Evolutionary conservation across 805 yeast genomes (phyloP).

Genomic region (Henningerozyma blattae): DNA sequence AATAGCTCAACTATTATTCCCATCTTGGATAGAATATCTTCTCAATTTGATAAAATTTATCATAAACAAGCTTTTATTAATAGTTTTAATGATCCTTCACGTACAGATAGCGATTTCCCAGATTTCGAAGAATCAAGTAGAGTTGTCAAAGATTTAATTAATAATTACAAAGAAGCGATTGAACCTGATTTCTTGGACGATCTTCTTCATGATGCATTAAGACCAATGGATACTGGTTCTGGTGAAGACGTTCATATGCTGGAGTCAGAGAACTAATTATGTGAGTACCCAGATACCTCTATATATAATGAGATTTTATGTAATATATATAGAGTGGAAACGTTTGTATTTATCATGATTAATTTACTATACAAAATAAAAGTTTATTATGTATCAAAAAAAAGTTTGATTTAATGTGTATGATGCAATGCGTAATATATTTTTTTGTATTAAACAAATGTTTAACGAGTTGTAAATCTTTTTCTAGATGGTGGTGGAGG

Average conservation of each 20-base stretch:
- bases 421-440: no score
- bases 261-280: no score
- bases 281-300: no score
- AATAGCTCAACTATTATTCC: constrained; percentile 69
- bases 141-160: constrained; percentile 63
- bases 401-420: no score
- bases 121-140: constrained; percentile 75
- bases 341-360: no score
- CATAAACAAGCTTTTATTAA: constrained; percentile 75
- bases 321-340: no score
- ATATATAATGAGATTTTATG: no score
- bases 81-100: constrained; percentile 42
- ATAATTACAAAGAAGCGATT: constrained; percentile 43
- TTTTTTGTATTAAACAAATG: no score
- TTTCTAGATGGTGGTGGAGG: constrained; percentile 29
- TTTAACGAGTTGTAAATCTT: neutral
- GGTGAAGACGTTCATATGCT: no score
- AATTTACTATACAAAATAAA: no score
- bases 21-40: constrained; percentile 52
- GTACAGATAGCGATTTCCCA: constrained; percentile 26
- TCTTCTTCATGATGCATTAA: constrained; percentile 27
- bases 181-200: constrained; percentile 47
- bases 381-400: no score
- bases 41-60: constrained; percentile 71
- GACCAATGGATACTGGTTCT: no score